A percentile compares a stretch with the other conserved stretches of the same genome.
These are phyloP conservation scores for Thalassiosira profunda DNA, from an alignment of 108 stramenopile species.

Conservation along the genomic window DNA sequence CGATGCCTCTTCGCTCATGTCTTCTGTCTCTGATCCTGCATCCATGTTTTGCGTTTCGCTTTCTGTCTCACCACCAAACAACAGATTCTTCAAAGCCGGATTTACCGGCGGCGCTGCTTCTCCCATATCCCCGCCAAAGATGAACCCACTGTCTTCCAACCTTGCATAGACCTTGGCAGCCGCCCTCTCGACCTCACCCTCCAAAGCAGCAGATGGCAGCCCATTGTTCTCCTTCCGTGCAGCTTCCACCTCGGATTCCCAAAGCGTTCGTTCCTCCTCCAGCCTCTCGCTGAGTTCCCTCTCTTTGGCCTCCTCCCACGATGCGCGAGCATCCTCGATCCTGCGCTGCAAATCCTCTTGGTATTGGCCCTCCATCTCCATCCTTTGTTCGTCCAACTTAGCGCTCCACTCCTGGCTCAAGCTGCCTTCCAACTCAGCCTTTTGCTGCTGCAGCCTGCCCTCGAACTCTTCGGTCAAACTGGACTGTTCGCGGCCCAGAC, in stretches of 20 bases:
- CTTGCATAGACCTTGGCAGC: slow-evolving; percentile 34
- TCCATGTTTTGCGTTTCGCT: background rate
- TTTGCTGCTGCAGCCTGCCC: background rate
- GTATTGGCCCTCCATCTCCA: slow-evolving; percentile 18
- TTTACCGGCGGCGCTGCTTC: too few relatives aligned
- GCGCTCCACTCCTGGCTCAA: slow-evolving; percentile 25
- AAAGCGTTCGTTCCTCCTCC: slow-evolving; percentile 16
- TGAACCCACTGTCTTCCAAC: slow-evolving; percentile 29
- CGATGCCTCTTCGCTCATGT: background rate
- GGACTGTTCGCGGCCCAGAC: slow-evolving; percentile 4
- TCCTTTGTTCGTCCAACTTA: slow-evolving; percentile 10
- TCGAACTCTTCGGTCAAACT: background rate
- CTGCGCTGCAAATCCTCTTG: slow-evolving; percentile 20
- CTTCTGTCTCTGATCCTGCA: background rate
- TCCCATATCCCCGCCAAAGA: slow-evolving; percentile 12
- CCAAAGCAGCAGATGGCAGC: slow-evolving; percentile 1
- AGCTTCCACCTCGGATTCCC: slow-evolving; percentile 23
- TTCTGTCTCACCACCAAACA: background rate
- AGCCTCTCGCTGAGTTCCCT: slow-evolving; percentile 28
- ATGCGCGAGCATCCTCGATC: slow-evolving; percentile 25
- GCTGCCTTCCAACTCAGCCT: slow-evolving; percentile 3
- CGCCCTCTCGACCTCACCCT: slow-evolving; percentile 37
- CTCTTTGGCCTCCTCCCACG: slow-evolving; percentile 39
- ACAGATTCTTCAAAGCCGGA: background rate
- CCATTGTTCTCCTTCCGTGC: background rate